These are phyloP conservation scores for Phanerochaete sordida DNA, from an alignment of 768 basidiomycete species.

Conservation along the genomic window DNA sequence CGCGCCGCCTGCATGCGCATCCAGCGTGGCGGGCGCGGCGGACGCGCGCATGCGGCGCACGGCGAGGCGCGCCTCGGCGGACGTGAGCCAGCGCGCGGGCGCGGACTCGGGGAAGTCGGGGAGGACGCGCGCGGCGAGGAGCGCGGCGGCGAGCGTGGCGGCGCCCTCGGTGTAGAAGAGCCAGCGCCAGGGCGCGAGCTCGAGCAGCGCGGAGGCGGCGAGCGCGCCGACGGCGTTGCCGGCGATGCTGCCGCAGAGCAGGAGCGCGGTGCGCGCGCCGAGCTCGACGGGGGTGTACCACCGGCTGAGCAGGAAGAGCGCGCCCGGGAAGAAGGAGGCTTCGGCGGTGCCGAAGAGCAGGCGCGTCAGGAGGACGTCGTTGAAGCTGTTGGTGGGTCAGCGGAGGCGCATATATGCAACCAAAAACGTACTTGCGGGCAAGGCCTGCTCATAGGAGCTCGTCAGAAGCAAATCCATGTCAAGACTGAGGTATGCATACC, in stretches of 20 bases:
- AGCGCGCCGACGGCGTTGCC: conserved; percentile 82
- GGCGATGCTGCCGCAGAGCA: conserved; percentile 74
- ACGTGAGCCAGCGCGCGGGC: conserved; percentile 49
- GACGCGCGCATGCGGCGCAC: conserved; percentile 62
- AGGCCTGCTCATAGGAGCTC: conserved; percentile 11
- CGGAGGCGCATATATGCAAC: background rate
- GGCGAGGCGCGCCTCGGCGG: conserved; percentile 53
- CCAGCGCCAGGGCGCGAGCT: conserved; percentile 66
- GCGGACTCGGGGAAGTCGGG: conserved; percentile 71
- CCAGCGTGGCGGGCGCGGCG: conserved; percentile 43
- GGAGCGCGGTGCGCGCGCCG: conserved; percentile 61
- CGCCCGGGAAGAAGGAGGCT: conserved; percentile 72
- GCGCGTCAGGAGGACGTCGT: conserved; percentile 60
- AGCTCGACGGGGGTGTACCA: conserved; percentile 77
- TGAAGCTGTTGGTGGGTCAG: conserved; percentile 33
- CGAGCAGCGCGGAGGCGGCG: conserved; percentile 76
- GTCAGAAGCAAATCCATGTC: background rate
- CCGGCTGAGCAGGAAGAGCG: conserved; percentile 58
- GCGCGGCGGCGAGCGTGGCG: conserved; percentile 49
- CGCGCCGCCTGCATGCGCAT: conserved; percentile 25
- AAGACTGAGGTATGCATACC: conserved; percentile 19
- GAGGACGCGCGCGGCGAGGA: conserved; percentile 60
- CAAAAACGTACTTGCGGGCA: conserved; percentile 16
- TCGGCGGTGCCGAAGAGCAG: conserved; percentile 65
- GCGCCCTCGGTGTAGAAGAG: conserved; percentile 71